Percentiles rank a stretch among this genome's conserved stretches.
phyloP scores from a whole-genome alignment of 345 rosid genomes.

The Alliaria petiolata region DNA sequence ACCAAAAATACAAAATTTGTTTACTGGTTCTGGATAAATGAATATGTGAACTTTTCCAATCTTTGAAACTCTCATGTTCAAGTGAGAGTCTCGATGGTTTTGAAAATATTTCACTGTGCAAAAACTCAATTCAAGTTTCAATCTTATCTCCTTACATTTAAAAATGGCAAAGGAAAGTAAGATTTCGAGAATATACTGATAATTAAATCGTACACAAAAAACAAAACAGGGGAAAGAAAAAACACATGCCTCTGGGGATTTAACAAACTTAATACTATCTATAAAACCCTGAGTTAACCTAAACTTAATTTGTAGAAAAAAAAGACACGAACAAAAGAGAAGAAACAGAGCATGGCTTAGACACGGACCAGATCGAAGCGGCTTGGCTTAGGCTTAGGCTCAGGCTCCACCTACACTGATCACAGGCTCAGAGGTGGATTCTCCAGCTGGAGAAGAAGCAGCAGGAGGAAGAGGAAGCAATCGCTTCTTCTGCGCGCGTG shows the following conservation, averaged over 20 bases:
- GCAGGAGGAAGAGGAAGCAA: constrained; percentile 41
- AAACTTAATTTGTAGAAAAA: constrained; percentile 21
- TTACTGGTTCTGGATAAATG: neutral
- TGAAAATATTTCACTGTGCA: neutral
- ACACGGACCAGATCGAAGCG: constrained; percentile 7
- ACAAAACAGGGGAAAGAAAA: neutral
- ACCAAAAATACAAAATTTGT: neutral
- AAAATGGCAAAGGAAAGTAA: constrained; percentile 1
- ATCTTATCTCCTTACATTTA: too few relatives aligned
- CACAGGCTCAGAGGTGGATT: constrained; percentile 45
- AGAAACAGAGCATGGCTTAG: constrained; percentile 23
- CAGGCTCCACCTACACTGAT: constrained; percentile 31
- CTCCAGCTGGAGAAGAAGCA: constrained; percentile 29
- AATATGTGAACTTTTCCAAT: neutral
- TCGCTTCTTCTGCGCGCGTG: constrained; percentile 72
- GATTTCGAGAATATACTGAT: constrained; percentile 14
- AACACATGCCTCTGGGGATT: constrained; percentile 28
- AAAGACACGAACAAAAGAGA: constrained; percentile 4
- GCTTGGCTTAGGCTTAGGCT: constrained; percentile 25
- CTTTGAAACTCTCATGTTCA: neutral
- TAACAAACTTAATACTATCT: constrained; percentile 33
- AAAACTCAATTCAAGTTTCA: neutral
- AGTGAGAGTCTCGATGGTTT: neutral
- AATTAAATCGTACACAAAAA: constrained; percentile 23
- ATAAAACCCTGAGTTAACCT: constrained; percentile 34